These are phyloP conservation scores for Neonectria hederae DNA, from an alignment of 2,329 filamentous ascomycete species.

Conservation along the genomic window DNA sequence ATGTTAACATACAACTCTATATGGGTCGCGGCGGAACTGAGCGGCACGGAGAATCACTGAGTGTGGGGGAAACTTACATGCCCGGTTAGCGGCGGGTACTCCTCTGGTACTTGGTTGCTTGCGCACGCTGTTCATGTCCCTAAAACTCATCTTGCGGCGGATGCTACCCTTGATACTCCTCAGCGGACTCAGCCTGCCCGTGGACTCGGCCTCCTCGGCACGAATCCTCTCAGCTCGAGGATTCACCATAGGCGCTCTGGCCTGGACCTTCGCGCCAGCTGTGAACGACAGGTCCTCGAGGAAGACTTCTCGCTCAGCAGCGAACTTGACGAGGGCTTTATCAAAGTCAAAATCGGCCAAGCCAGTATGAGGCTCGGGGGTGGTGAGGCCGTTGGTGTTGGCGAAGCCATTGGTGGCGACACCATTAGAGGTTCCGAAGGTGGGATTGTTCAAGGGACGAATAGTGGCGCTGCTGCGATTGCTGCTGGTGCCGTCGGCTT, in stretches of 20 bases:
- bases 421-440: slow-evolving; percentile 41
- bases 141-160: slow-evolving; percentile 88
- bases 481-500: slow-evolving; percentile 67
- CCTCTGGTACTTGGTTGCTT: slow-evolving; percentile 82
- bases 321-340: slow-evolving; percentile 91
- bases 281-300: slow-evolving; percentile 90
- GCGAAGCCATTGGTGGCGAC: slow-evolving; percentile 32
- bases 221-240: slow-evolving; percentile 85
- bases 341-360: slow-evolving; percentile 88
- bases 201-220: slow-evolving; percentile 70
- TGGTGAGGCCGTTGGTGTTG: slow-evolving; percentile 44
- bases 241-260: slow-evolving; percentile 76
- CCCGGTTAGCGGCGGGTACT: slow-evolving; percentile 47
- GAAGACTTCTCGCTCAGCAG: slow-evolving; percentile 92
- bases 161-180: slow-evolving; percentile 82
- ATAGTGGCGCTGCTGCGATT: slow-evolving; percentile 75
- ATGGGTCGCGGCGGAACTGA: neutral
- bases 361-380: slow-evolving; percentile 46
- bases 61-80: slow-evolving; percentile 51
- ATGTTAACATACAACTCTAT: slow-evolving; percentile 41
- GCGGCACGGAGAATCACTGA: neutral
- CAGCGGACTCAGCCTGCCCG: slow-evolving; percentile 64
- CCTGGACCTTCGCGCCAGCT: slow-evolving; percentile 80
- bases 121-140: slow-evolving; percentile 95
- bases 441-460: slow-evolving; percentile 52